Percentiles rank a stretch among this genome's conserved stretches.
phyloP scores from a whole-genome alignment of 2,329 filamentous ascomycete genomes.

The Diplodia mutila region DNA sequence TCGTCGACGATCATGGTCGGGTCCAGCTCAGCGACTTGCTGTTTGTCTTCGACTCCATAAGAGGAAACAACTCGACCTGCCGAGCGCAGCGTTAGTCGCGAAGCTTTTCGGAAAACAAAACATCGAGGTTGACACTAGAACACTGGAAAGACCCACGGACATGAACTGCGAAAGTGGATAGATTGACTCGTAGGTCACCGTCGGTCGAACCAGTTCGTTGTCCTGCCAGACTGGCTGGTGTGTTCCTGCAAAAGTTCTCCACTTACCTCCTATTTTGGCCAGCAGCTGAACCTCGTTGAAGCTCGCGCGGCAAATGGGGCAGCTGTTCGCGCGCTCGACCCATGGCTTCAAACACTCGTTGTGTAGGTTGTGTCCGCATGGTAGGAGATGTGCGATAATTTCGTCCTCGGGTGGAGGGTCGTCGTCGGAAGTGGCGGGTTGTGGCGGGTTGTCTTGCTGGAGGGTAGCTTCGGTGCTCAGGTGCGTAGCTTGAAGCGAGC shows the following conservation, averaged over 20 bases:
- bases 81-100: conserved; percentile 3
- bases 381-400: conserved; percentile 64
- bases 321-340: conserved; percentile 96
- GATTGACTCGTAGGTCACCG: conserved; percentile 11
- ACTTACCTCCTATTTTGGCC: conserved; percentile 76
- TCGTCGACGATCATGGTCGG: conserved; percentile 75
- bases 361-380: conserved; percentile 91
- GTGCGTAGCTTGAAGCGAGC: conserved; percentile 26
- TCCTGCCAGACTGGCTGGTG: conserved; percentile 7
- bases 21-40: conserved; percentile 88
- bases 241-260: background rate
- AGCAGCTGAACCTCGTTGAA: conserved; percentile 91
- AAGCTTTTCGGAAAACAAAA: background rate
- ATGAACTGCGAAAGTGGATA: conserved; percentile 19
- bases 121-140: conserved; percentile 14
- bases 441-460: conserved; percentile 23
- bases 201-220: conserved; percentile 22
- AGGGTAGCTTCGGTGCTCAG: conserved; percentile 8
- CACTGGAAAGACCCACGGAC: conserved; percentile 25
- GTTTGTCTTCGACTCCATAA: conserved; percentile 75
- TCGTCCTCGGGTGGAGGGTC: conserved; percentile 50
- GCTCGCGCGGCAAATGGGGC: conserved; percentile 89
- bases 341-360: conserved; percentile 91
- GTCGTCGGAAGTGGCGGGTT: conserved; percentile 33
- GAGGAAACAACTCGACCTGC: conserved; percentile 61